These are phyloP conservation scores for Nectriaceae sp. DNA, from an alignment of 2,329 filamentous ascomycete genomes.

Conservation along the genomic window DNA sequence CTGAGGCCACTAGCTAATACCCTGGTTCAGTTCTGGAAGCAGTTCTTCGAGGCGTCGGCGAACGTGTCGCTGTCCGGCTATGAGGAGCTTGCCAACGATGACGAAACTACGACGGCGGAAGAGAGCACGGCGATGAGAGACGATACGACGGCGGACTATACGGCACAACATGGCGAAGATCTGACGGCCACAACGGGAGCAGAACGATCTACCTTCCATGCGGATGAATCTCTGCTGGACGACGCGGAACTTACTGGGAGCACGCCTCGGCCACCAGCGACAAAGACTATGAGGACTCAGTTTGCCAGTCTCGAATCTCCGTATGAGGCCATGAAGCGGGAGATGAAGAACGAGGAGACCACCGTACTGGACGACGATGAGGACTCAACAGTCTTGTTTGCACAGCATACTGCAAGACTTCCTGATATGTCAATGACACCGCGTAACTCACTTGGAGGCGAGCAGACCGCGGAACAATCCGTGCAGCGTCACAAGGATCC, in stretches of 20 bases:
- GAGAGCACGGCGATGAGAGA: slow-evolving; percentile 59
- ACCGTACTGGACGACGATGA: slow-evolving; percentile 40
- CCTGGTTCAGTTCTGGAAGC: slow-evolving; percentile 85
- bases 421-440: slow-evolving; percentile 67
- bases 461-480: slow-evolving; percentile 36
- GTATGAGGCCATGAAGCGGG: slow-evolving; percentile 72
- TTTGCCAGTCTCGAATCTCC: slow-evolving; percentile 73
- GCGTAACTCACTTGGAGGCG: slow-evolving; percentile 45
- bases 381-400: slow-evolving; percentile 52
- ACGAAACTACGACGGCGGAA: slow-evolving; percentile 54
- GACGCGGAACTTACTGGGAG: slow-evolving; percentile 65
- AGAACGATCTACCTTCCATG: slow-evolving; percentile 38
- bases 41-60: slow-evolving; percentile 98
- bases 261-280: slow-evolving; percentile 63
- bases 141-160: slow-evolving; percentile 53
- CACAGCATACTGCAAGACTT: slow-evolving; percentile 55
- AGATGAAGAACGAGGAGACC: slow-evolving; percentile 56
- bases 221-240: slow-evolving; percentile 69
- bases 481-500: slow-evolving; percentile 62
- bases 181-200: slow-evolving; percentile 36
- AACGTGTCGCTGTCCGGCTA: slow-evolving; percentile 96
- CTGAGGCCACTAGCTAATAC: not conserved
- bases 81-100: slow-evolving; percentile 75
- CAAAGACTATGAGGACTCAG: slow-evolving; percentile 50
- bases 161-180: slow-evolving; percentile 42